Evolutionary conservation across 345 rosid genomes (phyloP).

Genomic region (Populus pruinosa): DNA sequence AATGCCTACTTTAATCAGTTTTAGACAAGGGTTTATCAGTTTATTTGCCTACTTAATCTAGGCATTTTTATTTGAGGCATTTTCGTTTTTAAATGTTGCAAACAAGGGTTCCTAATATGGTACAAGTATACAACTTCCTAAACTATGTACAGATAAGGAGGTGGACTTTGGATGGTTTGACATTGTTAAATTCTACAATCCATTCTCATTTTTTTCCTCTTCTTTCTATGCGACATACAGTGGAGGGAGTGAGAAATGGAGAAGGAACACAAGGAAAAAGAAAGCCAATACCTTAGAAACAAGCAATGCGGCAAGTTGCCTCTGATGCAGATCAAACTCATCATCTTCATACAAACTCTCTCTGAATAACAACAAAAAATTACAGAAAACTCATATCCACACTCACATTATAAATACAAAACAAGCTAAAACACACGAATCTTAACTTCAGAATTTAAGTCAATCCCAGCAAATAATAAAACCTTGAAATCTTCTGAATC

Average conservation of each 20-base stretch:
- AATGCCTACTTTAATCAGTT: not conserved
- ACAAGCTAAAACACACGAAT: not conserved
- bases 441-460: not conserved
- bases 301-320: constrained; percentile 89
- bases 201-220: not conserved
- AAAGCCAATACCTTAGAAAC: constrained; percentile 66
- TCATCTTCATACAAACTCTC: constrained; percentile 97
- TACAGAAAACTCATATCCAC: not conserved
- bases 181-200: not conserved
- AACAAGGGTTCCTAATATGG: no score
- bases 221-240: not conserved
- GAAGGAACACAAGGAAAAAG: not conserved
- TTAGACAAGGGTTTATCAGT: not conserved
- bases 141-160: not conserved
- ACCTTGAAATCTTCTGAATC: not conserved
- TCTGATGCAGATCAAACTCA: constrained; percentile 84
- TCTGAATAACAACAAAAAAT: constrained; percentile 30
- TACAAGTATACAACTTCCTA: not conserved
- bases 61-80: no score
- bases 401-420: not conserved
- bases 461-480: not conserved
- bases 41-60: no score
- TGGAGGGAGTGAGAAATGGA: not conserved
- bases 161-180: not conserved
- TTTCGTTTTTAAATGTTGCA: no score